Conservation (phyloP, 768 basidiomycete species). For the Cystobasidium onofrii region DNA sequence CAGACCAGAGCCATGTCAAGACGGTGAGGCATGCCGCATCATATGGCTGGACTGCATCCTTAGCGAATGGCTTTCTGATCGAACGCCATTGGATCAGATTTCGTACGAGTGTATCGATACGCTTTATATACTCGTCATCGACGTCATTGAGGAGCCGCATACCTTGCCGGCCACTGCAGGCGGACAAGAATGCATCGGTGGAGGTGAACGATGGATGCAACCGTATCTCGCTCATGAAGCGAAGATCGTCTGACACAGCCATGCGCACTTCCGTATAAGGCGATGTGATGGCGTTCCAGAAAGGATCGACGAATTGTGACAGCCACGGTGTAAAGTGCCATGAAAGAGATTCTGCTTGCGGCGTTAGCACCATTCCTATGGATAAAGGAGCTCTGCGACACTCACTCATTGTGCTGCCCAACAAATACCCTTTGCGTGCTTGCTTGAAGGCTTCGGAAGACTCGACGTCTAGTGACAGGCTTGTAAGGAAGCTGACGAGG, state of each 20-base stretch:
- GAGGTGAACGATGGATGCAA: slow-evolving; percentile 41
- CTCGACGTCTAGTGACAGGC: slow-evolving; percentile 60
- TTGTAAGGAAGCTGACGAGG: slow-evolving; percentile 63
- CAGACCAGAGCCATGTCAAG: slow-evolving; percentile 41
- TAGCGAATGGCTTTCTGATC: slow-evolving; percentile 38
- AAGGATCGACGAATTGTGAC: slow-evolving; percentile 58
- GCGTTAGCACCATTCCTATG: slow-evolving; percentile 38
- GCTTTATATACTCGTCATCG: slow-evolving; percentile 35
- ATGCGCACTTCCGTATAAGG: slow-evolving; percentile 42
- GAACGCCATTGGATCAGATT: slow-evolving; percentile 36
- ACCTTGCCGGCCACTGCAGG: slow-evolving; percentile 28
- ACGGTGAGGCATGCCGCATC: slow-evolving; percentile 41
- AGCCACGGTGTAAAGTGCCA: slow-evolving; percentile 77
- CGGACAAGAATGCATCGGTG: slow-evolving; percentile 37
- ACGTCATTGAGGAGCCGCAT: slow-evolving; percentile 36
- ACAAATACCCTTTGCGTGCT: slow-evolving; percentile 41
- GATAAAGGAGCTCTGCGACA: not conserved
- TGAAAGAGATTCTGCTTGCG: slow-evolving; percentile 62
- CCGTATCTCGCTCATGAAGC: slow-evolving; percentile 37
- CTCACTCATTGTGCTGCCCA: slow-evolving; percentile 24
- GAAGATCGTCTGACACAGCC: slow-evolving; percentile 41
- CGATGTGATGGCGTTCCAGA: slow-evolving; percentile 63
- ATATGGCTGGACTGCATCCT: slow-evolving; percentile 39
- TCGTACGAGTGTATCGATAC: slow-evolving; percentile 35
- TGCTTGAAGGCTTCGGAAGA: slow-evolving; percentile 77